These are phyloP conservation scores for Daldinia grandis DNA, from an alignment of 495 filamentous ascomycete species.

Conservation along the genomic window DNA sequence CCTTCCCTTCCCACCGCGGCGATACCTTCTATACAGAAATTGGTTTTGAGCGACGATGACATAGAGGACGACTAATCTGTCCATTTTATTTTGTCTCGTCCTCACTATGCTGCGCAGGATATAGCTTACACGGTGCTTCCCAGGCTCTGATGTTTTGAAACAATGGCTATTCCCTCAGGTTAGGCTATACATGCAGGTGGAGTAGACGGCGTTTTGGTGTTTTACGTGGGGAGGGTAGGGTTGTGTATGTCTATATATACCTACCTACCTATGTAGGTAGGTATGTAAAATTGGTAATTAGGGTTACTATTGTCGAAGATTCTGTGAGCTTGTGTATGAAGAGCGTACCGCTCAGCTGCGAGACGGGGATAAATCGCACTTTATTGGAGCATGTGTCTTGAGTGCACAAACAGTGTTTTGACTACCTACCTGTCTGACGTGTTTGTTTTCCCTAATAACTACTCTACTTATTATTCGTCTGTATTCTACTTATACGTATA, in stretches of 20 bases:
- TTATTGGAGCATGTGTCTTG: background rate
- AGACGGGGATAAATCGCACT: background rate
- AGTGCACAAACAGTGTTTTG: background rate
- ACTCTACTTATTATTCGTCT: background rate
- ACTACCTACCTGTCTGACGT: background rate
- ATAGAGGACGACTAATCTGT: constrained; percentile 78
- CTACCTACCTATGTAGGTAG: background rate
- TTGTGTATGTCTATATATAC: background rate
- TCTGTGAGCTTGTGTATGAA: background rate
- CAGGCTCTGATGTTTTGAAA: constrained; percentile 8
- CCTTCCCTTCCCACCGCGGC: constrained; percentile 34
- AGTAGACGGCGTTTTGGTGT: constrained; percentile 16
- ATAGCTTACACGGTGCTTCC: background rate
- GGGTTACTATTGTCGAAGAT: background rate
- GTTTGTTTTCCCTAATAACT: background rate
- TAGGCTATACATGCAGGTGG: constrained; percentile 1
- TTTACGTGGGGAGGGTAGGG: background rate
- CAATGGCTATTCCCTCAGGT: constrained; percentile 13
- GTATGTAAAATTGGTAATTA: background rate
- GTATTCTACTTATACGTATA: background rate
- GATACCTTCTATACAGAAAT: constrained; percentile 63
- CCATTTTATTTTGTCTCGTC: background rate
- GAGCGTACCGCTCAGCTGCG: background rate
- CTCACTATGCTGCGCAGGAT: background rate
- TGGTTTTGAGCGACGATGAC: constrained; percentile 92